Evolutionary conservation across 2,329 filamentous ascomycete genomes (phyloP).

Genomic region (Epichloe uncinata): DNA sequence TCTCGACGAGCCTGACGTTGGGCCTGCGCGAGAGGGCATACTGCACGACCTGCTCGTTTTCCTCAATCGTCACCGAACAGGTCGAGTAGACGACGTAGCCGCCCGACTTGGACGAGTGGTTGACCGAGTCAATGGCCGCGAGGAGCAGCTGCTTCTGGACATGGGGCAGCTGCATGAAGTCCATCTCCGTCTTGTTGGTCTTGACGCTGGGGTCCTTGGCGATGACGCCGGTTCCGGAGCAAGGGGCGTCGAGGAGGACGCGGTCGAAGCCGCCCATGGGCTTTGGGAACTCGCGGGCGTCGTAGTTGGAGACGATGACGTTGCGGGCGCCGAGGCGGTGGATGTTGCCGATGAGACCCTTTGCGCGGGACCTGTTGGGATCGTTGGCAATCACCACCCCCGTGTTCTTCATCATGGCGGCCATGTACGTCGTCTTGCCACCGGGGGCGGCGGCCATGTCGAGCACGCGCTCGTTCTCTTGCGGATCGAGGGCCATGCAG

Average conservation of each 20-base stretch:
- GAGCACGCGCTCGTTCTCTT: conserved; percentile 81
- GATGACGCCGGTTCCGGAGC: conserved; percentile 94
- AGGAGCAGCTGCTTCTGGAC: conserved; percentile 89
- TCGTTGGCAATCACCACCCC: conserved; percentile 95
- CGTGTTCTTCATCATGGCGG: conserved; percentile 61
- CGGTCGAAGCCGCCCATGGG: conserved; percentile 94
- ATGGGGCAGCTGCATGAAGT: conserved; percentile 88
- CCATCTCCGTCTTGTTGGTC: conserved; percentile 92
- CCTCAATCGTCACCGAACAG: conserved; percentile 86
- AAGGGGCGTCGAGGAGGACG: conserved; percentile 86
- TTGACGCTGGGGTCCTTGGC: conserved; percentile 94
- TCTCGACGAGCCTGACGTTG: conserved; percentile 87
- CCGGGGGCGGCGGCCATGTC: conserved; percentile 37
- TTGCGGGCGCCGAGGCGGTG: conserved; percentile 90
- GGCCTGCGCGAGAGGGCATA: conserved; percentile 85
- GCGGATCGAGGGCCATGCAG: conserved; percentile 91
- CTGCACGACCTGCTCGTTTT: conserved; percentile 80
- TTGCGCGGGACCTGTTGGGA: conserved; percentile 81
- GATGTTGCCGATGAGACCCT: conserved; percentile 96
- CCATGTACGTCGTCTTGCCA: conserved; percentile 40
- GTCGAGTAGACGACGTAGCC: conserved; percentile 96
- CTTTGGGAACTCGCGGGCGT: conserved; percentile 84
- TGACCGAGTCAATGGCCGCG: conserved; percentile 86
- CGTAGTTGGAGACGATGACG: conserved; percentile 89
- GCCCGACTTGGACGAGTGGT: conserved; percentile 82